Evolutionary conservation across 371 early-diverging fungal genomes (phyloP).

Genomic region (Polyrhizophydium stewartii): DNA sequence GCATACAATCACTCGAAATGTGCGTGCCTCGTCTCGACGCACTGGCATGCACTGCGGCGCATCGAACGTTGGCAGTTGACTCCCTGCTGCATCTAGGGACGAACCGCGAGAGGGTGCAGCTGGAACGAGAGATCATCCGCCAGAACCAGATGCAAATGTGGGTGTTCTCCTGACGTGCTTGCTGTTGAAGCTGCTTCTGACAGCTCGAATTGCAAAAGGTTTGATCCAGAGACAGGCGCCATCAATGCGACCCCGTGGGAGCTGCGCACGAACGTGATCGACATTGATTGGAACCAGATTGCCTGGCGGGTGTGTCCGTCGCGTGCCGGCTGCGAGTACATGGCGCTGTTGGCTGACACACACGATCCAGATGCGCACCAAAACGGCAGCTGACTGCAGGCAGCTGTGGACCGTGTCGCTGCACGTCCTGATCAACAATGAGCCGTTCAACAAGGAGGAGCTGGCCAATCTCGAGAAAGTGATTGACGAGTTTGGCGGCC

Average conservation of each 20-base stretch:
- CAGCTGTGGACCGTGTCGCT: constrained; percentile 14
- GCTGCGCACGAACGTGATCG: not conserved
- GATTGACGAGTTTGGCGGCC: constrained; percentile 7
- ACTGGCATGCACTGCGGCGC: not conserved
- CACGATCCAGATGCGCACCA: not conserved
- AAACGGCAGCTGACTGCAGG: constrained; percentile 7
- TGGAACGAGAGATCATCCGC: not conserved
- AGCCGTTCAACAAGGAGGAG: constrained; percentile 15
- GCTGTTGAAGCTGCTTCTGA: too few species aligned
- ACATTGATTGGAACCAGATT: not conserved
- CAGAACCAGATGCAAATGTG: constrained; percentile 1
- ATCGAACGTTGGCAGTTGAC: not conserved
- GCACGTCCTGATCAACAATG: constrained; percentile 13
- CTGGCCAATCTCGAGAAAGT: constrained; percentile 7
- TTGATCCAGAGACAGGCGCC: not conserved
- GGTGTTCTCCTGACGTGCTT: too few species aligned
- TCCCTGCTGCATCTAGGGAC: not conserved
- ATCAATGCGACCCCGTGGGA: not conserved
- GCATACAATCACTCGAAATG: not conserved
- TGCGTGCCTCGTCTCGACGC: too few species aligned
- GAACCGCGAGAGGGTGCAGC: not conserved
- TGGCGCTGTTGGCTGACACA: not conserved
- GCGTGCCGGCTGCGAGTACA: too few species aligned
- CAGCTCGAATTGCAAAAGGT: too few species aligned
- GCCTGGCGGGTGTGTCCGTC: not conserved